Percentiles rank a stretch among this genome's conserved stretches.
Conservation (phyloP, 2,329 filamentous ascomycete genomes). For the Paracoccidioides lutzii region DNA sequence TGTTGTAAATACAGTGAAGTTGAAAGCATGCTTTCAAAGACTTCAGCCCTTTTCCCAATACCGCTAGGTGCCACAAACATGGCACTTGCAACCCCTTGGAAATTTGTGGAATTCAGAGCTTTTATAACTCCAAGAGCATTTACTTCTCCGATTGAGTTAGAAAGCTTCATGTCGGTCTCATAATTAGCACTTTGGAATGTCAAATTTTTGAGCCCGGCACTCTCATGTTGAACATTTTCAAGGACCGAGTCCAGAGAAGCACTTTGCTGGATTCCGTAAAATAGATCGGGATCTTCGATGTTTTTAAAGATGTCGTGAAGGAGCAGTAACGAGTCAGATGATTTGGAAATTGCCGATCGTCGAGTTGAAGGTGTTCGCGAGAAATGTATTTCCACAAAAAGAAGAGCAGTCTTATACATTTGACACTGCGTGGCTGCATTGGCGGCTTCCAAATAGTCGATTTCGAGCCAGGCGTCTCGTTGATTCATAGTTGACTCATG, state of each 20-base stretch:
- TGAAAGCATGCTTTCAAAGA: slow-evolving; percentile 59
- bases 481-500: slow-evolving; percentile 68
- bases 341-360: slow-evolving; percentile 49
- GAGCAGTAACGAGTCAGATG: slow-evolving; percentile 49
- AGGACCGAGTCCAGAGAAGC: slow-evolving; percentile 66
- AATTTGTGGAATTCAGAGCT: slow-evolving; percentile 65
- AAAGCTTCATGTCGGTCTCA: slow-evolving; percentile 63
- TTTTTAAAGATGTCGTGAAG: slow-evolving; percentile 76
- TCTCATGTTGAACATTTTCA: slow-evolving; percentile 75
- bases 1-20: slow-evolving; percentile 74
- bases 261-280: slow-evolving; percentile 76
- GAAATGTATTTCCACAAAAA: slow-evolving; percentile 64
- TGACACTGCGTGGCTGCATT: slow-evolving; percentile 61
- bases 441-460: slow-evolving; percentile 61
- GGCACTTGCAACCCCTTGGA: slow-evolving; percentile 74
- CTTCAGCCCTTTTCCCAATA: slow-evolving; percentile 35
- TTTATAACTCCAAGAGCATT: slow-evolving; percentile 61
- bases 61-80: slow-evolving; percentile 52
- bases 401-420: slow-evolving; percentile 74
- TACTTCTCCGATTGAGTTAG: slow-evolving; percentile 40
- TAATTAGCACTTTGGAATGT: slow-evolving; percentile 84
- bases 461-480: slow-evolving; percentile 69
- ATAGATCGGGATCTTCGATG: slow-evolving; percentile 90
- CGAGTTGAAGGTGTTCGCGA: slow-evolving; percentile 48
- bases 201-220: slow-evolving; percentile 71